Evolutionary conservation across 2,329 filamentous ascomycete genomes (phyloP).

Genomic region (Exophiala sp.): DNA sequence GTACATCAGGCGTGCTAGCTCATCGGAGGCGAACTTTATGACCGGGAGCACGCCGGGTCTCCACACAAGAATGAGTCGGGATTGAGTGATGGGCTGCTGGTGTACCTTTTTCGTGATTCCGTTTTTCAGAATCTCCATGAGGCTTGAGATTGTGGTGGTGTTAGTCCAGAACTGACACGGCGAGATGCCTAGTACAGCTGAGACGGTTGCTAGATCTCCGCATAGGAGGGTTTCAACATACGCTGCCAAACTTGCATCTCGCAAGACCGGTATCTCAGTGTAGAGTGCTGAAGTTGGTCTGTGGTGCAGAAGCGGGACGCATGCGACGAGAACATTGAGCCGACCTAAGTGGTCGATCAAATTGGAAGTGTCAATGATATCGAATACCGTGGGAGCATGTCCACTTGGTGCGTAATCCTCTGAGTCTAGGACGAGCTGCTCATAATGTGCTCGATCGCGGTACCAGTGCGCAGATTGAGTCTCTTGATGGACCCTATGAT

Average conservation of each 20-base stretch:
- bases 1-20: slow-evolving; percentile 34
- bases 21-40: neutral
- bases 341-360: slow-evolving; percentile 45
- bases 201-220: slow-evolving; percentile 47
- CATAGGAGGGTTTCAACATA: slow-evolving; percentile 45
- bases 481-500: slow-evolving; percentile 32
- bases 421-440: slow-evolving; percentile 43
- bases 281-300: slow-evolving; percentile 47
- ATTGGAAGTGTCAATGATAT: slow-evolving; percentile 56
- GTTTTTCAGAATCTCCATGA: neutral
- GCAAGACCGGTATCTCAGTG: slow-evolving; percentile 46
- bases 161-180: slow-evolving; percentile 53
- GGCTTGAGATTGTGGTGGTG: slow-evolving; percentile 11
- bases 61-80: neutral
- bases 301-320: slow-evolving; percentile 47
- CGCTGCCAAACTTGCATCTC: slow-evolving; percentile 29
- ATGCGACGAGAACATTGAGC: slow-evolving; percentile 47
- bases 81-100: neutral
- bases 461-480: slow-evolving; percentile 41
- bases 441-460: slow-evolving; percentile 40
- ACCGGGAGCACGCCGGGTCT: too few relatives aligned
- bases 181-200: slow-evolving; percentile 50
- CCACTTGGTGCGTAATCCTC: slow-evolving; percentile 38
- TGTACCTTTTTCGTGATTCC: too few relatives aligned
- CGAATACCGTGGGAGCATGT: slow-evolving; percentile 46